phyloP scores from a whole-genome alignment of 352 stramenopile genomes.

The Pythium folliculosum region DNA sequence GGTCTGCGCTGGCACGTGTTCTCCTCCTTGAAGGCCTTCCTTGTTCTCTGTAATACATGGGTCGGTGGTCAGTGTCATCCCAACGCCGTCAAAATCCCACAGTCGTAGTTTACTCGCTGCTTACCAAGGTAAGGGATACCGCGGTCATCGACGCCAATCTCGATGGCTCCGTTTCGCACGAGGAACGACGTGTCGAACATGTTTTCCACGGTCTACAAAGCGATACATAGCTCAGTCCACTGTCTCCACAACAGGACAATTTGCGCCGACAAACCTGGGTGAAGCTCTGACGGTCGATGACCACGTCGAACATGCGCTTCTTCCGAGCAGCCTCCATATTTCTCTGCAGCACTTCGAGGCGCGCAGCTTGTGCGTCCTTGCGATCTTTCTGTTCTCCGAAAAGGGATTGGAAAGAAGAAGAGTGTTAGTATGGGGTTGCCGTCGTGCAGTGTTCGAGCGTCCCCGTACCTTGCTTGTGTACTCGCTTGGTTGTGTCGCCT shows the following conservation, averaged over 20 bases:
- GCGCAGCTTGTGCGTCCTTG: constrained; percentile 76
- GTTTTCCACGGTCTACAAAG: constrained; percentile 74
- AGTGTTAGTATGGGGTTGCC: neutral
- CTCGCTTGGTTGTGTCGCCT: constrained; percentile 64
- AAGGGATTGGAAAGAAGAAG: neutral
- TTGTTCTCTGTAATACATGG: constrained; percentile 49
- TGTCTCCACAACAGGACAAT: neutral
- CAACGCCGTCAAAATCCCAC: neutral
- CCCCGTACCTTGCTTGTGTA: constrained; percentile 68
- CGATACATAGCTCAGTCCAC: neutral
- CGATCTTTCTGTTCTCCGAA: constrained; percentile 54
- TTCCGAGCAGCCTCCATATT: constrained; percentile 43
- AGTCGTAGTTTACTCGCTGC: neutral
- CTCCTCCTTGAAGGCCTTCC: constrained; percentile 46
- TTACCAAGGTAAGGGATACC: constrained; percentile 70
- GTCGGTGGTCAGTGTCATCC: neutral
- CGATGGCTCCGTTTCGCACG: constrained; percentile 65
- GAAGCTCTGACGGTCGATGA: constrained; percentile 74
- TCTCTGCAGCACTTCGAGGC: constrained; percentile 69
- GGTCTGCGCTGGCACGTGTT: constrained; percentile 52
- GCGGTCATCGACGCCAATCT: constrained; percentile 61
- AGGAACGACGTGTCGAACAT: constrained; percentile 86
- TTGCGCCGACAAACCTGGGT: constrained; percentile 44
- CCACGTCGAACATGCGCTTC: constrained; percentile 69
- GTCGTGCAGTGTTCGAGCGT: no score